Evolutionary conservation across 2,329 filamentous ascomycete genomes (phyloP).

Genomic region (Zymoseptoria ardabiliae): DNA sequence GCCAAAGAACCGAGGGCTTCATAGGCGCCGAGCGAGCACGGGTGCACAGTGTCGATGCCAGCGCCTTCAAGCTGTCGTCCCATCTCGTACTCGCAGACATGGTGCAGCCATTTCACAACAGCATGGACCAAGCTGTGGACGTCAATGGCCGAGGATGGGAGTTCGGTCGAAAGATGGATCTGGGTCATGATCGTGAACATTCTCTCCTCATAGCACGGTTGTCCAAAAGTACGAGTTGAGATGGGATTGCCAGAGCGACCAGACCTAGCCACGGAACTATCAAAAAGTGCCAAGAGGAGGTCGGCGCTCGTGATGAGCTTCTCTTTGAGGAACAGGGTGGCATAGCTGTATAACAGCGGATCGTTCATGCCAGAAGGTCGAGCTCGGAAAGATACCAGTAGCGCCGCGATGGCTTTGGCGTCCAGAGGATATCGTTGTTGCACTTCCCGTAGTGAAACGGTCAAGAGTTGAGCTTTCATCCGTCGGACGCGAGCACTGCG

Average conservation of each 20-base stretch:
- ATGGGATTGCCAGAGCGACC: not conserved
- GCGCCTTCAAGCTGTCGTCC: conserved; percentile 24
- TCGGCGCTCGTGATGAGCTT: conserved; percentile 21
- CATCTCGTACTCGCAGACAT: conserved; percentile 24
- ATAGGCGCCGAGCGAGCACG: conserved; percentile 20
- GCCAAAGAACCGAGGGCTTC: conserved; percentile 27
- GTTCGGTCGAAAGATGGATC: conserved; percentile 16
- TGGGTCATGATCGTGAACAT: conserved; percentile 26
- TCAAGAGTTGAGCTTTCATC: conserved; percentile 3
- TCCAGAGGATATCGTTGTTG: conserved; percentile 6
- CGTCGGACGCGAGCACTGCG: conserved; percentile 2
- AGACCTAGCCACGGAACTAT: conserved; percentile 18
- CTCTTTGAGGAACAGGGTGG: conserved; percentile 19
- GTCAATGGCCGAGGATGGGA: conserved; percentile 14
- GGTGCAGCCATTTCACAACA: conserved; percentile 25
- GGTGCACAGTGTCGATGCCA: conserved; percentile 21
- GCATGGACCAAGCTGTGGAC: conserved; percentile 18
- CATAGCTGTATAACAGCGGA: conserved; percentile 24
- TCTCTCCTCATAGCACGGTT: conserved; percentile 27
- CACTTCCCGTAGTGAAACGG: conserved; percentile 13
- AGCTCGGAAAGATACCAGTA: conserved; percentile 20
- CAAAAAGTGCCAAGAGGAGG: conserved; percentile 24
- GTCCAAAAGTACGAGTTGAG: conserved; percentile 3
- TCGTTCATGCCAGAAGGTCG: conserved; percentile 19
- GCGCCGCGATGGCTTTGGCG: conserved; percentile 16